These are phyloP conservation scores for Postia placenta DNA, from an alignment of 768 basidiomycete species.

Conservation along the genomic window DNA sequence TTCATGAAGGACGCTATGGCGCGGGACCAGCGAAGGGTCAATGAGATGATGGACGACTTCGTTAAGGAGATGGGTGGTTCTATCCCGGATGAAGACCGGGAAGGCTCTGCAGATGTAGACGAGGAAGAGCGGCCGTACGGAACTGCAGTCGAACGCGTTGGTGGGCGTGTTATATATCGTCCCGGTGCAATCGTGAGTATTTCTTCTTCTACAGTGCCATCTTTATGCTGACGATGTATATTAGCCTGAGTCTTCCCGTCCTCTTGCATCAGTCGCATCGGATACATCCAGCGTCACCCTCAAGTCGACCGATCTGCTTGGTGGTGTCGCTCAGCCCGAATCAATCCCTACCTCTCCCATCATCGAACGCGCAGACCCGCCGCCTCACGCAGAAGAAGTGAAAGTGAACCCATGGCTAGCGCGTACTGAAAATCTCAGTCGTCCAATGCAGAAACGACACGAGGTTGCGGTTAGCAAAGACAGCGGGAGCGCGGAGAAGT, in stretches of 20 bases:
- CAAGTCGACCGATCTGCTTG: constrained; percentile 49
- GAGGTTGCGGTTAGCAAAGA: constrained; percentile 65
- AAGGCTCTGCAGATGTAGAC: constrained; percentile 23
- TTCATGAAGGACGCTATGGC: constrained; percentile 95
- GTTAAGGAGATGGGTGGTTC: constrained; percentile 56
- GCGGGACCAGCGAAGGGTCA: constrained; percentile 50
- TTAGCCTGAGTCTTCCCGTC: constrained; percentile 12
- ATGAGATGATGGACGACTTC: constrained; percentile 68
- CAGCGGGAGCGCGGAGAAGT: constrained; percentile 54
- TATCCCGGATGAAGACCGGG: constrained; percentile 26
- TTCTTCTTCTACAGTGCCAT: neutral
- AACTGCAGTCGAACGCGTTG: constrained; percentile 47
- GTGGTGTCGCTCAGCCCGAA: constrained; percentile 20
- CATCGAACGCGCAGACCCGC: constrained; percentile 10
- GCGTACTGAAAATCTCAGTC: constrained; percentile 18
- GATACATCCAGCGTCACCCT: constrained; percentile 68
- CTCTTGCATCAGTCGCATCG: constrained; percentile 31
- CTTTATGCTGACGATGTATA: neutral
- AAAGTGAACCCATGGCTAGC: constrained; percentile 78
- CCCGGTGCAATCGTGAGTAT: constrained; percentile 36
- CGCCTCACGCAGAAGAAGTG: constrained; percentile 11
- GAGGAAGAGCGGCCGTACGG: constrained; percentile 26
- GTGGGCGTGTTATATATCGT: constrained; percentile 60
- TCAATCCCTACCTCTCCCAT: constrained; percentile 18
- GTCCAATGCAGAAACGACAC: constrained; percentile 62